Conservation (phyloP, 1,139 yeast genomes). For the Yamadazyma epiphylla region DNA sequence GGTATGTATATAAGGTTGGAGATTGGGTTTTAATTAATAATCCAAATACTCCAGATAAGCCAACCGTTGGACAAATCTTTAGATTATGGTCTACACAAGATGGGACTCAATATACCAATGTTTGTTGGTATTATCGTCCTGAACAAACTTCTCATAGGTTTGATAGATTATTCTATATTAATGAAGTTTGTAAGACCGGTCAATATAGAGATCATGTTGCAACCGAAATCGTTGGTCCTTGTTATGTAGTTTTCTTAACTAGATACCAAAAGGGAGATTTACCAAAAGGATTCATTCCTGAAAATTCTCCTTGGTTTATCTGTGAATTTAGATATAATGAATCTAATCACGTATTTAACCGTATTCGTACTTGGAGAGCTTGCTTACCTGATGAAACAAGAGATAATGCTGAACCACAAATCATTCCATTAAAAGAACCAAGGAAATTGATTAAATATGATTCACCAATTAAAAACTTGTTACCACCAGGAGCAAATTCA, state of each 20-base stretch:
- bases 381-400: conserved; percentile 96
- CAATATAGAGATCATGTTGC: conserved; percentile 93
- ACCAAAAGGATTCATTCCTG: conserved; percentile 57
- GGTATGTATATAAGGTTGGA: conserved; percentile 76
- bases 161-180: conserved; percentile 83
- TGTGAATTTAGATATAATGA: conserved; percentile 96
- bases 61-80: conserved; percentile 91
- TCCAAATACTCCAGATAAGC: conserved; percentile 82
- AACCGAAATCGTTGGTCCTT: conserved; percentile 85
- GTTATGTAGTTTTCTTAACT: conserved; percentile 92
- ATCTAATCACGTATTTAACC: conserved; percentile 81
- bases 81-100: conserved; percentile 86
- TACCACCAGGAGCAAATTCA: conserved; percentile 69
- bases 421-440: conserved; percentile 46
- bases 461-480: conserved; percentile 76
- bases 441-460: conserved; percentile 71
- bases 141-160: conserved; percentile 95
- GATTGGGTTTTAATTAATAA: conserved; percentile 91
- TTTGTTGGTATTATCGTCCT: conserved; percentile 97
- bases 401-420: conserved; percentile 80
- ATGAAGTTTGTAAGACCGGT: conserved; percentile 95
- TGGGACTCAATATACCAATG: conserved; percentile 84
- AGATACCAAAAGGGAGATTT: conserved; percentile 95
- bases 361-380: conserved; percentile 97
- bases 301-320: conserved; percentile 80